Evolutionary conservation across 2,329 filamentous ascomycete genomes (phyloP).

Genomic region (Endoconidiophora polonica): DNA sequence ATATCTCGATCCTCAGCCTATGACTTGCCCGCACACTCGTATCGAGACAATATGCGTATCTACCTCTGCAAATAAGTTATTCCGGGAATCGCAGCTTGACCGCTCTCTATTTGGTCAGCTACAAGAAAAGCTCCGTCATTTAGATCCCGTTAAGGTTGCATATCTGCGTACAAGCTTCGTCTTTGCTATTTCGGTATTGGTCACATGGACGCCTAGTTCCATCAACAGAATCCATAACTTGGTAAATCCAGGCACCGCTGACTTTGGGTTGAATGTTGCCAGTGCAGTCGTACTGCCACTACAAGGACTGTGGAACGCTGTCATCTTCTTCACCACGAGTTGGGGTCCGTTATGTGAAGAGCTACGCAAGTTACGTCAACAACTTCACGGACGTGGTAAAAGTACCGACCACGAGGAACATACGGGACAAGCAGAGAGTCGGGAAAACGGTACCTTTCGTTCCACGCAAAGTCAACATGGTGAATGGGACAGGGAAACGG

Average conservation of each 20-base stretch:
- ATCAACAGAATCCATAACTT: constrained; percentile 60
- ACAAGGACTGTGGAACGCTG: constrained; percentile 65
- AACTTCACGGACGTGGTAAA: background rate
- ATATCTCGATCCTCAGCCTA: constrained; percentile 8
- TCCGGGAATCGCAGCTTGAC: constrained; percentile 13
- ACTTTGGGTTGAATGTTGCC: constrained; percentile 50
- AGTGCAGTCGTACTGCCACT: constrained; percentile 57
- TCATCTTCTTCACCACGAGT: constrained; percentile 59
- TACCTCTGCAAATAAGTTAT: constrained; percentile 8
- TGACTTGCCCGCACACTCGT: constrained; percentile 7
- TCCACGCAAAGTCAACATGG: background rate
- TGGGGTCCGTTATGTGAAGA: constrained; percentile 23
- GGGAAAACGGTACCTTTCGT: background rate
- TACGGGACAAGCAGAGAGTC: background rate
- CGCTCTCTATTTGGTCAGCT: constrained; percentile 15
- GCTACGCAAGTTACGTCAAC: background rate
- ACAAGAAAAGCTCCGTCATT: constrained; percentile 21
- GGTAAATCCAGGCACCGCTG: constrained; percentile 32
- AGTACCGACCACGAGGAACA: background rate
- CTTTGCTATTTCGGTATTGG: constrained; percentile 42
- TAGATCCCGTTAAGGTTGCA: constrained; percentile 42
- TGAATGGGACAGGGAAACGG: constrained; percentile 3
- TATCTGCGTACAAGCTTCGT: constrained; percentile 45
- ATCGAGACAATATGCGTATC: constrained; percentile 18
- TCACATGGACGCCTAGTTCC: constrained; percentile 50